Evolutionary conservation across 2,329 filamentous ascomycete species (phyloP), one percentile per base, ranked within the genome.

Genomic region (Magnaporthiopsis poae): DNA sequence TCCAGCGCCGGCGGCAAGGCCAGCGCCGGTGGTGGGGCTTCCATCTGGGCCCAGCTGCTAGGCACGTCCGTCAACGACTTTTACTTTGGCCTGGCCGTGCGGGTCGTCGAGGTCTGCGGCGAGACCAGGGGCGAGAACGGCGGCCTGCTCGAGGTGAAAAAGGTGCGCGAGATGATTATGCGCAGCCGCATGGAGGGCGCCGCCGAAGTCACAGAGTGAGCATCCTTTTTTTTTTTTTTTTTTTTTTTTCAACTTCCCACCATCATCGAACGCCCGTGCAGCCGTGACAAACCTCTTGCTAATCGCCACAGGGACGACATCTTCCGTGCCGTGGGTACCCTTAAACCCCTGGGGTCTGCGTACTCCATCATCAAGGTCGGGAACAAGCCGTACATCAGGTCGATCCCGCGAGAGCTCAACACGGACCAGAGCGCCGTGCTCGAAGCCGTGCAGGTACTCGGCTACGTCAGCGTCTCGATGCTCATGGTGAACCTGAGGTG

Each of bases 61-160:
- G 95, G 95, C 36, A 87, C 90, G 68, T 92, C 88, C 72, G 93
- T 99, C 71, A 96, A 97, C 75, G 95, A 99, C 77, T 99, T 99
- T 75, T 99, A 98, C 80, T 98, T 98, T 77, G 94, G 96, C 80
- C 86, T 99, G 62, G 95, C 92, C 1, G 94, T 98, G n/a, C 85
- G 91, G 64, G 90, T 98, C 0, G 95, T 99, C 7, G 94, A 98
- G 77, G 87, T 97, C 9, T 99, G 95, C 75, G 84, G 92, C 7
- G 87, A 89, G 65, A 97, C 92, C 61, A 83, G 95, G 65, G 86
- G 86, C 4, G 94, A 97, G 78, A 99, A 99, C 75, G 95, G 95
- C 8, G 95, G 95, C 0, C 81, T 99, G 72, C 91, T 99, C 65
- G 90, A 90, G 13, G 84, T 98, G 25, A 81, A 85, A 61, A 94